Base-by-base conservation (phyloP, 345 rosid genomes). In the Linum trigynum region DNA sequence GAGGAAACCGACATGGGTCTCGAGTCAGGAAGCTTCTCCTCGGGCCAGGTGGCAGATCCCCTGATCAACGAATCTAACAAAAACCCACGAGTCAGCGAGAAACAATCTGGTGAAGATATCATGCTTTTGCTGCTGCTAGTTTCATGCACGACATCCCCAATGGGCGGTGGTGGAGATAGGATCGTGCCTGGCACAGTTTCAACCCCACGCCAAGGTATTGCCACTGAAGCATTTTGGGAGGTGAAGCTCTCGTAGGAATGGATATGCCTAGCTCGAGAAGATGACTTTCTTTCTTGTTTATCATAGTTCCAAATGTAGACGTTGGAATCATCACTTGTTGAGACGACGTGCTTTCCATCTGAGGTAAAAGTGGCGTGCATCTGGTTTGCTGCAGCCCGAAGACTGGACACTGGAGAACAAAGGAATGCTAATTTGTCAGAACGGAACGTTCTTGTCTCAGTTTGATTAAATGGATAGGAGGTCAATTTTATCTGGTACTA, bases 11-110 rank as follows among this genome's bases (percentile, higher is more conserved):
- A 57, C 45, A 61, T 35, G 0, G 84, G 78, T 51, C 72, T 76
- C 35, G 84, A 69, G 58, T 59, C 75, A 0, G 81, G 75, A 65
- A 90, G 85, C 66, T 80, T 84, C 78, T 90, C 97, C 79, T 85
- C 95, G 0, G 97, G 97, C 97, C 96, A 90, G 11, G 95, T 90
- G 5, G 78, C 84, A 0, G 85, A 71, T 42, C 89, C 89, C 71
- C 74, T 82, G 2, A 76, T 75, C 65, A 76, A 59, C 41, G 81
- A 65, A 66, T 83, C 86, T 63, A 74, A 60, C 16, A 82, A 67
- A 64, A 83, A 78, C 5, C 77, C 79, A 2, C 80, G 78, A 38
- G 78, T 69, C 39, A 72, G 73, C 32, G 94, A 74, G 71, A 84
- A 81, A 69, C 84, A 81, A 61, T 87, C 94, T 0, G 72, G 63